Evolutionary conservation across 208 protist species (phyloP), one percentile per base, ranked within the genome.

Genomic region (Ichthyophonus hoferi): DNA sequence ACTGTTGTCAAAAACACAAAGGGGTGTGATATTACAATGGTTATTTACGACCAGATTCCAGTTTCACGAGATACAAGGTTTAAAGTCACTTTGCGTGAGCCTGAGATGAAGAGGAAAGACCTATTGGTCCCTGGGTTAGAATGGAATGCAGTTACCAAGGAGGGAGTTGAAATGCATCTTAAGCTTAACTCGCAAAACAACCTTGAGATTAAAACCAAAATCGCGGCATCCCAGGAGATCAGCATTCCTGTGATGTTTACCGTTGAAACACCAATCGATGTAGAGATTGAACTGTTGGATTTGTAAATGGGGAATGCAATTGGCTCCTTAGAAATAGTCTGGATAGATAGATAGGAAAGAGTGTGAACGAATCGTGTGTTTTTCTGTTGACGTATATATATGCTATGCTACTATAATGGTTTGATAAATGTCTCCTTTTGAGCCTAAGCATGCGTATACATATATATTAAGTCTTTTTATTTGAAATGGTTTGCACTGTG

Each of bases 31-130:
- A 58, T 39, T 40, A 37, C 82, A 12, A 58, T 86, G 24, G 2
- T 40, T 35, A 40, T 86, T 12, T 86, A 40, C 82, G 24, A 86
- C 7, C 82, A 86, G 34, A 3, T 86, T 3, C 82, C 82, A n/a
- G 31, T 40, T 34, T 42, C 82, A 7, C 12, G 2, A n/a, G 82
- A 86, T 35, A 35, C 12, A 33, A 12, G 42, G 82, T 43, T 86
- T 58, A 42, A 86, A 35, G 82, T 86, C 31, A 42, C 40, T 2
- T 17, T 86, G 12, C 17, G 12, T 24, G 82, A 86, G 34, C 82
- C 82, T 35, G 42, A 86, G 12, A 2, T 58, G 7, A 42, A 42
- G 82, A 42, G n/a, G 3, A 58, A 42, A 17, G 24, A 86, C 24
- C 24, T 24, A 24, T 67, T 67, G 14, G 50, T 24, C 50, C 50